Evolutionary conservation across 2,329 filamentous ascomycete genomes (phyloP), one percentile per base, ranked within the genome.

Genomic region (Arachnopeziza araneosa): DNA sequence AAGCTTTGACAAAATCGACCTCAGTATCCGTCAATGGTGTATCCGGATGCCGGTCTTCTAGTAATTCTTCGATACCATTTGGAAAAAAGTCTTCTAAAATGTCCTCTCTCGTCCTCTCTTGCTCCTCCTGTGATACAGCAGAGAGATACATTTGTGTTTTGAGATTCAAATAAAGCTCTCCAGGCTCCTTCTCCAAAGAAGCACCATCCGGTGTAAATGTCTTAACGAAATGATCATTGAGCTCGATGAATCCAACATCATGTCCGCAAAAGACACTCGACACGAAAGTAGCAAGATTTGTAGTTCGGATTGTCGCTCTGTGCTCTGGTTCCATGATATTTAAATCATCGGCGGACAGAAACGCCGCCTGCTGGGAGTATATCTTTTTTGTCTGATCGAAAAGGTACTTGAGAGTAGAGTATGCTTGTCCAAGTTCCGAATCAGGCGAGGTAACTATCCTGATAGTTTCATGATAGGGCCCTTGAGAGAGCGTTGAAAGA

Each of bases 91-190:
- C 80, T 58, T 82, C 79, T 26, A 88, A 72, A 26, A 86, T 75
- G 50, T 84, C 79, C 22, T 83, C 80, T 54, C 80, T 79, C 1
- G 77, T 76, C 26, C 78, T 60, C 24, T 71, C 67, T 44, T 68
- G 79, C 57, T 84, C 79, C 50, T 79, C 79, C 66, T 80, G 82
- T 64, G 82, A 80, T 67, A 85, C 76, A 3, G 82, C 81, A 3
- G 83, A 83, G 59, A 88, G 83, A 67, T 86, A 88, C 17, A 84
- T 83, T 69, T 88, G 85, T 1, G 85, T 87, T 72, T 88, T 88
- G 21, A 88, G 73, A 63, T 87, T 84, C 17, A 88, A 76, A 65
- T 82, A 86, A 24, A 88, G 74, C 17, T 80, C 78, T 1, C 82
- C 83, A 66, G 86, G 83, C 62, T 80, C 82, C 66, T 85, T 84